Evolutionary conservation across 2,329 filamentous ascomycete genomes (phyloP), one percentile per base, ranked within the genome.

Genomic region (Macroventuria anomochaeta): DNA sequence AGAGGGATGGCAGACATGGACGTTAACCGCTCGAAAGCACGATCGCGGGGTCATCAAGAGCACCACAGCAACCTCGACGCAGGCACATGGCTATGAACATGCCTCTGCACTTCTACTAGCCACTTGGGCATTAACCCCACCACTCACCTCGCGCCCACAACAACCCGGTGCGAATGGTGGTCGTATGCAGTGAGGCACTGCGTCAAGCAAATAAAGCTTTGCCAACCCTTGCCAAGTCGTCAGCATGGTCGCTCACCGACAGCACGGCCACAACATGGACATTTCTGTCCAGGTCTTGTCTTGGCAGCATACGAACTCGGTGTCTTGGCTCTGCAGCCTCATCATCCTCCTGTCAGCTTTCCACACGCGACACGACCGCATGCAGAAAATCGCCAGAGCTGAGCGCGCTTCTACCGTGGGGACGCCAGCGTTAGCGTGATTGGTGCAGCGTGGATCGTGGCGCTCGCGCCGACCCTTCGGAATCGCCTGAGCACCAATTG

Each of bases 371-470:
- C 28, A 17, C 26, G 13, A 23, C 13, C 44, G 5, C 46, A 37
- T 31, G 46, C 46, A 42, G 38, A 28, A 17, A 41, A 46, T 34
- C 34, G 41, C 48, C 34, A n/a, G 36, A 52, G 41, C 48, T 52
- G 34, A 26, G 26, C 12, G 18, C 36, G 29, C 32, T 21, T 13
- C 34, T 29, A 26, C 18, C 18, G 25, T 10, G 10, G 25, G 7
- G 32, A 18, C 50, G 43, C 37, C 43, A 4, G 13, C 29, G 5
- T 5, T 34, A 18, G 32, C 32, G 33, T 28, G 37, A 53, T 53
- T 53, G 50, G 50, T 2, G 7, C 32, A 11, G 5, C 37, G 37
- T 29, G n/a, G 20, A 42, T 37, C 42, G 38, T 47, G 50, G 50
- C 42, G 50, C 37, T 2, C 43, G 36, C 43, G 38, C 42, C 37